A percentile compares a stretch with the other conserved stretches of the same genome.
Evolutionary conservation across 176 grass and related monocot genomes (phyloP).

Genomic region (Saccharum spontaneum): DNA sequence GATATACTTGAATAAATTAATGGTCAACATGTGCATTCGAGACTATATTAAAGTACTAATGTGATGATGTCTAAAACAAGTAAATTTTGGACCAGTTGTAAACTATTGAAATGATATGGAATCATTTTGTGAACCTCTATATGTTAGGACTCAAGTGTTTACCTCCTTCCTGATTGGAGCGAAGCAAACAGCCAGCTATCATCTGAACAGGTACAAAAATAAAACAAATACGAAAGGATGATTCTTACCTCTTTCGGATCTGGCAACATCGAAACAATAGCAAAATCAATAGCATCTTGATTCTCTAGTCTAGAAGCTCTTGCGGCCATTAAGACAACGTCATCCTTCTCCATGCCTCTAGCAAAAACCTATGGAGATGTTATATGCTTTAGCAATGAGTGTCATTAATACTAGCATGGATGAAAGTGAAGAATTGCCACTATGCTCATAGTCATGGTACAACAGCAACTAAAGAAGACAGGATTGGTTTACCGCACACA

Average conservation of each 20-base stretch:
- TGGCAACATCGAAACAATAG: slow-evolving; percentile 66
- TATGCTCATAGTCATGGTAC: slow-evolving; percentile 1
- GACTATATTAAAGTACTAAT: not conserved
- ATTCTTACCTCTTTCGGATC: slow-evolving; percentile 67
- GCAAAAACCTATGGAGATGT: slow-evolving; percentile 43
- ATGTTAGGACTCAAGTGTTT: not conserved
- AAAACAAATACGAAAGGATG: slow-evolving; percentile 12
- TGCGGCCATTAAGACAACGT: slow-evolving; percentile 69
- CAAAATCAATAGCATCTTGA: slow-evolving; percentile 82
- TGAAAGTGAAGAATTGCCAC: not conserved
- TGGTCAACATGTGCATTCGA: not conserved
- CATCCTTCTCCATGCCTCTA: slow-evolving; percentile 48
- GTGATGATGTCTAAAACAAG: not conserved
- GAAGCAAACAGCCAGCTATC: slow-evolving; percentile 16
- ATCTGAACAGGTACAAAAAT: not conserved
- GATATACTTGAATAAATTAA: not conserved
- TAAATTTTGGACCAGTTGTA: not conserved
- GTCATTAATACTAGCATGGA: not conserved
- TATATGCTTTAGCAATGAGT: slow-evolving; percentile 2
- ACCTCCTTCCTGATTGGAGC: slow-evolving; percentile 15
- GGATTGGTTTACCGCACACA: not conserved
- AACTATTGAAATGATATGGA: slow-evolving; percentile 7
- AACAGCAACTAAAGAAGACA: not conserved
- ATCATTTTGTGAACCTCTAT: not conserved
- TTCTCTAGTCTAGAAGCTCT: slow-evolving; percentile 75